A percentile compares a stretch with the other conserved stretches of the same genome.
These are phyloP conservation scores for Globisporangium apiculatum DNA, from an alignment of 352 stramenopile genomes.

Conservation along the genomic window DNA sequence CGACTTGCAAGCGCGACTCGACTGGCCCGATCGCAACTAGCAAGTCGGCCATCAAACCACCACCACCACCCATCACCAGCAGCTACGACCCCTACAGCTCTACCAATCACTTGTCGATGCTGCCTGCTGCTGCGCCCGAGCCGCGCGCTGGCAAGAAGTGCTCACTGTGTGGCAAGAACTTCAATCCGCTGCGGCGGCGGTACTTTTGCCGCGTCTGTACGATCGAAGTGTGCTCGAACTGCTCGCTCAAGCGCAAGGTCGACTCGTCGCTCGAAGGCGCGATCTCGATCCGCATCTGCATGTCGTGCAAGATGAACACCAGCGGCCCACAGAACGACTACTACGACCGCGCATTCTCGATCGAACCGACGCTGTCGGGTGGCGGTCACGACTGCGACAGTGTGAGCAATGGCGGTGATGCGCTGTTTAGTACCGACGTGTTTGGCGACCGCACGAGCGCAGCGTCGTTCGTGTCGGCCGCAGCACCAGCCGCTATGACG, in stretches of 20 bases:
- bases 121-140: background rate
- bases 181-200: slow-evolving; percentile 68
- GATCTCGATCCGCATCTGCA: slow-evolving; percentile 51
- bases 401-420: background rate
- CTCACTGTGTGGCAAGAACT: slow-evolving; percentile 71
- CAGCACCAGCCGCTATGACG: slow-evolving; percentile 2
- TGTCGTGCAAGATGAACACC: slow-evolving; percentile 71
- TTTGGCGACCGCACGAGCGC: slow-evolving; percentile 12
- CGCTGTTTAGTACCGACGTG: background rate
- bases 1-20: slow-evolving; percentile 6
- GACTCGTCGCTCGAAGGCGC: slow-evolving; percentile 24
- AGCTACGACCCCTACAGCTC: slow-evolving; percentile 5
- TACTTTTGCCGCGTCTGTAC: slow-evolving; percentile 67
- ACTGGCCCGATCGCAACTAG: slow-evolving; percentile 12
- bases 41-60: slow-evolving; percentile 10
- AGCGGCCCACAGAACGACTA: slow-evolving; percentile 39
- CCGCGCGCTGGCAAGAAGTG: slow-evolving; percentile 42
- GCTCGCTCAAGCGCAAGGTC: slow-evolving; percentile 48
- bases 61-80: slow-evolving; percentile 14
- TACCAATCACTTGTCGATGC: background rate
- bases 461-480: slow-evolving; percentile 11
- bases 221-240: slow-evolving; percentile 59
- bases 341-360: slow-evolving; percentile 48
- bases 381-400: slow-evolving; percentile 16
- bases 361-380: slow-evolving; percentile 16